Conservation (phyloP, 2,329 filamentous ascomycete species). For the Capronia coronata region DNA sequence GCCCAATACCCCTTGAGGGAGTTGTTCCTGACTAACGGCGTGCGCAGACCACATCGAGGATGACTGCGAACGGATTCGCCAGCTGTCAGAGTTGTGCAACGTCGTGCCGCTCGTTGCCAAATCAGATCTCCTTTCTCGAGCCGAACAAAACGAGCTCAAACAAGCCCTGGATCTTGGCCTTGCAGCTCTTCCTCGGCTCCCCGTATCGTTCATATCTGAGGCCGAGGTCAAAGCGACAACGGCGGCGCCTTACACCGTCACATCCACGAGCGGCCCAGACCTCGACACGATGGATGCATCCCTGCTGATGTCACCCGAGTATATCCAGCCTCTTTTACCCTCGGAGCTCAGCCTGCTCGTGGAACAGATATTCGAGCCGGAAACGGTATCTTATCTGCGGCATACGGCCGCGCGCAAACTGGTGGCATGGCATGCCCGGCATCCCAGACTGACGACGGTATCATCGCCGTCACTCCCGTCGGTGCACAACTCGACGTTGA, state of each 20-base stretch:
- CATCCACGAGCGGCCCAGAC: conserved; percentile 65
- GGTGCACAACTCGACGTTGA: conserved; percentile 27
- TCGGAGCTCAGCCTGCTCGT: conserved; percentile 69
- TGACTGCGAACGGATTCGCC: conserved; percentile 66
- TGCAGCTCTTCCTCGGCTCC: conserved; percentile 19
- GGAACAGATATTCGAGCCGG: conserved; percentile 66
- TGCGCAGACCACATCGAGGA: conserved; percentile 49
- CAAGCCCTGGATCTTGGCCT: conserved; percentile 41
- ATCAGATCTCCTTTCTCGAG: conserved; percentile 59
- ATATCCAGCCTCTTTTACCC: conserved; percentile 68
- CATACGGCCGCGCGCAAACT: conserved; percentile 79
- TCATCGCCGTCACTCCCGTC: conserved; percentile 26
- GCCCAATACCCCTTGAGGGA: not conserved
- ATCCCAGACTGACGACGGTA: conserved; percentile 30
- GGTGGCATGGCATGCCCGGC: conserved; percentile 57
- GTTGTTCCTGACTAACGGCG: not conserved
- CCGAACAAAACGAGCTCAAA: conserved; percentile 56
- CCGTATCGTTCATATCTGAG: conserved; percentile 7
- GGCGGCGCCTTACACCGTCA: conserved; percentile 62
- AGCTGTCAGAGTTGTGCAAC: conserved; percentile 68
- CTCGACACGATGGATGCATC: conserved; percentile 86
- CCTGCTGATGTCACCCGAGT: conserved; percentile 85
- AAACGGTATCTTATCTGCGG: conserved; percentile 73
- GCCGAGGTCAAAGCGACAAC: conserved; percentile 8
- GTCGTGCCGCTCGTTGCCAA: conserved; percentile 76